A percentile compares a stretch with the other conserved stretches of the same genome.
phyloP scores from a whole-genome alignment of 176 grass and related monocot genomes.

The Avena eriantha region DNA sequence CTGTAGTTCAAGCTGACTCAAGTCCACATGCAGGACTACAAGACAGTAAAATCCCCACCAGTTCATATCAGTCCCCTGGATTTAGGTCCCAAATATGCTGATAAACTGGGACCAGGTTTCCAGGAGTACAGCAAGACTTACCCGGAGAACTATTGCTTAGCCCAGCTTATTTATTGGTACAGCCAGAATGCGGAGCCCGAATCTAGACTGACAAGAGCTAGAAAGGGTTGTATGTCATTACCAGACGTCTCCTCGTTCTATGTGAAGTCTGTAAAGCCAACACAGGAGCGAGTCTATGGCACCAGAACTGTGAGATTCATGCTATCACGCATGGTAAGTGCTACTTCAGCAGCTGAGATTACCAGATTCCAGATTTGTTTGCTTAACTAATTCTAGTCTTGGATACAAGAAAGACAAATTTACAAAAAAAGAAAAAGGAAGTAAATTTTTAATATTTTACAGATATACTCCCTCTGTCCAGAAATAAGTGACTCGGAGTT shows the following conservation, averaged over 20 bases:
- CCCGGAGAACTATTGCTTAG: constrained; percentile 84
- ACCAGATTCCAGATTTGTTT: constrained; percentile 2
- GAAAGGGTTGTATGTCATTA: constrained; percentile 91
- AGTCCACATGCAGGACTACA: constrained; percentile 73
- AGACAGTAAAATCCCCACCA: constrained; percentile 78
- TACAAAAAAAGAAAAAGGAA: not conserved
- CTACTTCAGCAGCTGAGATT: constrained; percentile 28
- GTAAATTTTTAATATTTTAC: not conserved
- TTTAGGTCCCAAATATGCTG: constrained; percentile 95
- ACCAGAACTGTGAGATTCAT: constrained; percentile 93
- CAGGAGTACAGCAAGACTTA: constrained; percentile 96
- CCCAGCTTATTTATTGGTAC: constrained; percentile 98
- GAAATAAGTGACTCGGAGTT: too few relatives aligned
- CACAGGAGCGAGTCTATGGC: constrained; percentile 81
- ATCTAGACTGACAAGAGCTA: constrained; percentile 79
- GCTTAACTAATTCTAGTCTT: constrained; percentile 11
- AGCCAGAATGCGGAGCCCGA: constrained; percentile 90
- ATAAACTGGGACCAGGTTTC: constrained; percentile 85
- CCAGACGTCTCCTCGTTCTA: constrained; percentile 90
- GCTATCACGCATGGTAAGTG: constrained; percentile 96
- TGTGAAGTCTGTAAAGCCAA: constrained; percentile 68
- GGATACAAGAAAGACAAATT: not conserved
- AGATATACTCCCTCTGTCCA: not conserved
- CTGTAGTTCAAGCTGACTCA: constrained; percentile 38
- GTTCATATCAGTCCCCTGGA: constrained; percentile 96